Evolutionary conservation across 805 yeast genomes (phyloP), one percentile per base, ranked within the genome.

Genomic region (Cyberlindnera mississippiensis): DNA sequence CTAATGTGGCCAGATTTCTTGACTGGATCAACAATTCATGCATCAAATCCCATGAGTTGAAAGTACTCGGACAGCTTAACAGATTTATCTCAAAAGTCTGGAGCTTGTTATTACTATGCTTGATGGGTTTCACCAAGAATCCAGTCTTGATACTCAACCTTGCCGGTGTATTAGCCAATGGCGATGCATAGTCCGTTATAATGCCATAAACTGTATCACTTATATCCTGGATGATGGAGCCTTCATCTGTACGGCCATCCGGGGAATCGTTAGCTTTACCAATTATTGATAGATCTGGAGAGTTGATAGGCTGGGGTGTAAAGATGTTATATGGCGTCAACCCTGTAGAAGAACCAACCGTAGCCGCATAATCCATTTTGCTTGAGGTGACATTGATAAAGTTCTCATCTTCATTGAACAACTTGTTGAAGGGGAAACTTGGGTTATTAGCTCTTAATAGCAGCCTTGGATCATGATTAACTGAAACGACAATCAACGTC

Each of bases 71-170:
- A 53, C 91, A 85, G 55, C 89, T 84, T 49, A 85, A 61, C 26
- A 85, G 63, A 49, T 79, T 82, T 6, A 82, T 75, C 52, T 85
- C 93, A 46, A 79, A 73, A 4, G 74, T 57, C 11, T 62, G 57
- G 33, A 68, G 41, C 5, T 51, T 47, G 22, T 64, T 54, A 26
- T 61, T 53, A 24, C 52, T 51, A 35, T 60, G 41, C 10, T 39
- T 33, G 18, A 58, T 39, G 27, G 69, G 69, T 44, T 74, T 79
- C 7, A 82, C 53, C 40, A 85, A 59, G 45, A 79, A 84, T 1
- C 93, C 93, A 2, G 86, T 78, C 47, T 78, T 77, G 53, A 83
- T 74, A 2, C 90, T 84, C 39, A 82, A 67, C 38, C 90, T 67
- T 17, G 80, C 78, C 8, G 85, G 84, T 15, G 86, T 81, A 51